Conservation (phyloP, 1,284 basidiomycete species). For the Sutorius eximius region DNA sequence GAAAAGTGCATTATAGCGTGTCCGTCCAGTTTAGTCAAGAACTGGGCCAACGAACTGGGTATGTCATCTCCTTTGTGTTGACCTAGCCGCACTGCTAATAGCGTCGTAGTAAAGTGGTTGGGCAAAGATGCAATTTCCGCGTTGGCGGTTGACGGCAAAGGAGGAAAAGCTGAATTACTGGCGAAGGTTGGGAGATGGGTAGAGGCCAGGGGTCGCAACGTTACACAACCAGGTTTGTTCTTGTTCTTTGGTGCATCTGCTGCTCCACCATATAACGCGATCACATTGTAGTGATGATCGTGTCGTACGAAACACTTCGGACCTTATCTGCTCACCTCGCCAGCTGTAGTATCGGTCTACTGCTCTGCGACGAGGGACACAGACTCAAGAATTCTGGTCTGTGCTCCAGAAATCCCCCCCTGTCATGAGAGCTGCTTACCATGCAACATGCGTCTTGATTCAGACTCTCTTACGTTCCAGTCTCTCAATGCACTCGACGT, state of each 20-base stretch:
- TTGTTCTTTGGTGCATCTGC: not conserved
- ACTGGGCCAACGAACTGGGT: conserved; percentile 98
- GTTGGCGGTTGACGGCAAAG: conserved; percentile 89
- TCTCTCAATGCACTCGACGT: conserved; percentile 86
- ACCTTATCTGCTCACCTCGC: conserved; percentile 75
- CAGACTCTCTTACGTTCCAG: conserved; percentile 88
- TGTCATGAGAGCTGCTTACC: conserved; percentile 14
- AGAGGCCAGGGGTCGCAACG: conserved; percentile 79
- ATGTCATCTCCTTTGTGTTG: conserved; percentile 22
- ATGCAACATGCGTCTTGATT: not conserved
- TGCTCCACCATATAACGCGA: not conserved
- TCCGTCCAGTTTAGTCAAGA: conserved; percentile 94
- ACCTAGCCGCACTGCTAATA: conserved; percentile 2
- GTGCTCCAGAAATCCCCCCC: conserved; percentile 21
- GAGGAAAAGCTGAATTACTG: conserved; percentile 78
- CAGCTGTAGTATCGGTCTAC: conserved; percentile 81
- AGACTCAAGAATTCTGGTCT: conserved; percentile 93
- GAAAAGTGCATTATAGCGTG: conserved; percentile 99
- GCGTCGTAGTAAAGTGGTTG: conserved; percentile 81
- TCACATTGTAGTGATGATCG: conserved; percentile 83
- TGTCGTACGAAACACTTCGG: conserved; percentile 97
- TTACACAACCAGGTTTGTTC: conserved; percentile 80
- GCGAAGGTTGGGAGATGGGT: conserved; percentile 86
- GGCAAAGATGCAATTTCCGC: conserved; percentile 81
- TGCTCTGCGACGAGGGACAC: conserved; percentile 97